These are phyloP conservation scores for Glycine soja DNA, from an alignment of 306 rosid species.

Conservation along the genomic window DNA sequence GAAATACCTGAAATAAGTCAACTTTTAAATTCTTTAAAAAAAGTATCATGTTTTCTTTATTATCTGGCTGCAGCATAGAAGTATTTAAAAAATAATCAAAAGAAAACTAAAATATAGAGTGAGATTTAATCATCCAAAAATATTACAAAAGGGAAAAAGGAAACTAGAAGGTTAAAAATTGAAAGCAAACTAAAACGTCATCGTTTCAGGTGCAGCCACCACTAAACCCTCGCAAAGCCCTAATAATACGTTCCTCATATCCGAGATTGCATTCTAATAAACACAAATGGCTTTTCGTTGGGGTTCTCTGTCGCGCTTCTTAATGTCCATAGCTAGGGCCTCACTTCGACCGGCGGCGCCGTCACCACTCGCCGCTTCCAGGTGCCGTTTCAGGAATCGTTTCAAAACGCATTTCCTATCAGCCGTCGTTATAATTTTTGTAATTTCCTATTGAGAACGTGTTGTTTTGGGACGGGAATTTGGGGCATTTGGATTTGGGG, in stretches of 20 bases:
- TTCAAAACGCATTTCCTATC: too few species aligned
- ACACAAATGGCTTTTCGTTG: constrained; percentile 70
- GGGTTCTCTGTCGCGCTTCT: constrained; percentile 76
- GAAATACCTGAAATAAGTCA: background rate
- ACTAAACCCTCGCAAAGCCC: constrained; percentile 78
- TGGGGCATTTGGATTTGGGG: too few species aligned
- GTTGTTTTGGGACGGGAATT: too few species aligned
- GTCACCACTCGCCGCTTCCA: constrained; percentile 54
- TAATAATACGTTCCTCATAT: background rate
- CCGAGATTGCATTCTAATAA: too few species aligned
- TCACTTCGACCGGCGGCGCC: constrained; percentile 72
- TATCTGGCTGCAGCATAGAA: background rate
- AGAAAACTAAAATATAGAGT: background rate
- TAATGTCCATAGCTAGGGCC: constrained; percentile 69
- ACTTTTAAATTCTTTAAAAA: constrained; percentile 20
- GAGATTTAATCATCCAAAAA: background rate
- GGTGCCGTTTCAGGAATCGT: too few species aligned
- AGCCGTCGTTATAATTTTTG: too few species aligned
- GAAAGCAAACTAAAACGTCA: constrained; percentile 20
- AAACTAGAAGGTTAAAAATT: background rate
- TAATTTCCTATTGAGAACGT: too few species aligned
- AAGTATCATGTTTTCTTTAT: background rate
- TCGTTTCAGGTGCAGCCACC: background rate
- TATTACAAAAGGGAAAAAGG: background rate
- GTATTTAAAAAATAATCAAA: background rate